Percentiles rank a stretch among this genome's conserved stretches.
These are phyloP conservation scores for Melampsora occidentalis DNA, from an alignment of 1,284 basidiomycete genomes.

Conservation along the genomic window DNA sequence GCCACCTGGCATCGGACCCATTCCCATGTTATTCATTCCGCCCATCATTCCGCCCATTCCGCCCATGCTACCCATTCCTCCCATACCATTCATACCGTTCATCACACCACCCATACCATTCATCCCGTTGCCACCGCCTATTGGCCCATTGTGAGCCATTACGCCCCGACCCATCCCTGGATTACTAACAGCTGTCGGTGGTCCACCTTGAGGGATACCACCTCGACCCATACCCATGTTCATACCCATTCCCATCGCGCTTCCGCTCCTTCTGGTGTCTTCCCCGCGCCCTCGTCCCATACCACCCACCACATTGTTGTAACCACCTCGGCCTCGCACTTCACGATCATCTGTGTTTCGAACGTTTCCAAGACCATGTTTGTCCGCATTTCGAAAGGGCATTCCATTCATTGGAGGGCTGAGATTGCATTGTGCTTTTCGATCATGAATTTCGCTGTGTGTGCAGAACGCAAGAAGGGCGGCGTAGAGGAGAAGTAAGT, in stretches of 20 bases:
- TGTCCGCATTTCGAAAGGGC: conserved; percentile 36
- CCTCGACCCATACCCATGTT: conserved; percentile 27
- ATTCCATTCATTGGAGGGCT: conserved; percentile 28
- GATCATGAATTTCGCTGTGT: conserved; percentile 25
- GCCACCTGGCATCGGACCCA: conserved; percentile 33
- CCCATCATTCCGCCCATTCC: conserved; percentile 3
- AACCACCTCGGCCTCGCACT: conserved; percentile 18
- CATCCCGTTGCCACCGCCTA: neutral
- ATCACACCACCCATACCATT: conserved; percentile 36
- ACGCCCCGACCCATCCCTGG: conserved; percentile 7
- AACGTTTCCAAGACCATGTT: conserved; percentile 22
- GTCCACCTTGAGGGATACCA: conserved; percentile 5
- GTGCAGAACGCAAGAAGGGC: neutral
- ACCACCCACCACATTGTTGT: conserved; percentile 8
- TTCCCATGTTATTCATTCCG: conserved; percentile 24
- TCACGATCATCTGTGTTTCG: conserved; percentile 28
- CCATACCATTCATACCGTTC: conserved; percentile 30
- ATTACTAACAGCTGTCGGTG: conserved; percentile 7
- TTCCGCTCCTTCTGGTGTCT: conserved; percentile 8
- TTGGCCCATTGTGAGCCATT: neutral
- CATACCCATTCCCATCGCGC: conserved; percentile 11
- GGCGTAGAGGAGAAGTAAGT: neutral
- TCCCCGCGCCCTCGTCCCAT: conserved; percentile 13
- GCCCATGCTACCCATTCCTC: conserved; percentile 27
- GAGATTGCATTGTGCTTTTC: conserved; percentile 36